These are phyloP conservation scores for Pseudofabraea citricarpa DNA, from an alignment of 2,329 filamentous ascomycete genomes.

Conservation along the genomic window DNA sequence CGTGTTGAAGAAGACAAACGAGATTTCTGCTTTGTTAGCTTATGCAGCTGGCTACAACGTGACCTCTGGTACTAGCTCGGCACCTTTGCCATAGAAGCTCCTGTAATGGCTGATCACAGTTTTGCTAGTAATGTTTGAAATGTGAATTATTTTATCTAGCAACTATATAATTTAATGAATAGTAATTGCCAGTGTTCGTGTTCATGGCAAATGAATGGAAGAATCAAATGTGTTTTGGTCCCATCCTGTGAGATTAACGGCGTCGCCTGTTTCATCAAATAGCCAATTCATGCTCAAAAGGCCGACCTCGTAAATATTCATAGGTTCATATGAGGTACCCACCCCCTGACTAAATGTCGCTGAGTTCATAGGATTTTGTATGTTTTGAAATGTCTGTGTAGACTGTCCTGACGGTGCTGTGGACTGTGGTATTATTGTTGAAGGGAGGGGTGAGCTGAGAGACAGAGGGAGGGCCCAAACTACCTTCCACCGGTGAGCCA, in stretches of 20 bases:
- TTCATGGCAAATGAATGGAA: no score
- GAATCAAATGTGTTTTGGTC: no score
- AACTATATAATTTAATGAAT: no score
- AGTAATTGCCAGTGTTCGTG: no score
- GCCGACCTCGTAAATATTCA: not conserved
- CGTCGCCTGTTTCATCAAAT: not conserved
- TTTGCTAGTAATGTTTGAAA: not conserved
- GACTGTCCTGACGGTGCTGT: no score
- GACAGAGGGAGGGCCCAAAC: not conserved
- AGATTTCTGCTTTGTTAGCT: constrained; percentile 1
- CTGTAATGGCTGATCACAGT: not conserved
- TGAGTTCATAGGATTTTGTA: no score
- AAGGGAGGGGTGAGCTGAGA: not conserved
- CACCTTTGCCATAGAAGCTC: not conserved
- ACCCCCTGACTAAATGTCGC: no score
- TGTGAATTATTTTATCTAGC: no score
- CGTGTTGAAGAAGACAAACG: constrained; percentile 1
- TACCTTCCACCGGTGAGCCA: not conserved
- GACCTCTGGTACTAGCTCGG: not conserved
- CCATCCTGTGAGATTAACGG: no score
- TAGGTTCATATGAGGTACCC: no score
- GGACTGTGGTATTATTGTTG: not conserved
- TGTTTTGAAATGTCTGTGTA: no score
- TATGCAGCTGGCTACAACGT: constrained; percentile 1
- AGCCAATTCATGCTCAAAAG: not conserved